Conservation (phyloP, 495 filamentous ascomycete species). For the Penicillium paxilli region DNA sequence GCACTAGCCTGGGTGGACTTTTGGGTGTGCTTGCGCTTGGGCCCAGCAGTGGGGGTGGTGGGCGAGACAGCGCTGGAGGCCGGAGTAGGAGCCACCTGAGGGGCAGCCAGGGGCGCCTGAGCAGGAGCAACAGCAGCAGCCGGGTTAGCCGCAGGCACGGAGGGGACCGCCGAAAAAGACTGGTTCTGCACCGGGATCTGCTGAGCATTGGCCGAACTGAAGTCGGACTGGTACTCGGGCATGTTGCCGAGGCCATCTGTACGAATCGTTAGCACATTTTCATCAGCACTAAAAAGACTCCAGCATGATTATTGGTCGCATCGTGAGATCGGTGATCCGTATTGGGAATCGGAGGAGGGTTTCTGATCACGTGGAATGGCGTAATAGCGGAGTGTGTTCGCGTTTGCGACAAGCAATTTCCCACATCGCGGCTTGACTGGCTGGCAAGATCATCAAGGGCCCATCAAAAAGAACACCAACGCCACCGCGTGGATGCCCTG, state of each 20-base stretch:
- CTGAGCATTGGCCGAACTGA: slow-evolving; percentile 28
- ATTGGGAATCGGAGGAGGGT: slow-evolving; percentile 1
- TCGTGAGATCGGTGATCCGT: slow-evolving; percentile 6
- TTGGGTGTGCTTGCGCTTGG: slow-evolving; percentile 44
- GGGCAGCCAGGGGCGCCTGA: slow-evolving; percentile 21
- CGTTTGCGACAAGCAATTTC: slow-evolving; percentile 25
- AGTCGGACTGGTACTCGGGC: slow-evolving; percentile 32
- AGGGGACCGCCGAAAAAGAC: slow-evolving; percentile 26
- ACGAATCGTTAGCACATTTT: slow-evolving; percentile 15
- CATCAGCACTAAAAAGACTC: not conserved
- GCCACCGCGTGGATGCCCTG: slow-evolving; percentile 20
- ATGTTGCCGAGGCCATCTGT: slow-evolving; percentile 40
- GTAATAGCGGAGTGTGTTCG: slow-evolving; percentile 32
- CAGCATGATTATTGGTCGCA: slow-evolving; percentile 10
- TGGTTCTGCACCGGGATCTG: slow-evolving; percentile 28
- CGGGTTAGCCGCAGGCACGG: slow-evolving; percentile 20
- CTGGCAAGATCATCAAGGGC: not conserved
- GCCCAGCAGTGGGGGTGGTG: slow-evolving; percentile 20
- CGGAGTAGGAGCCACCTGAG: slow-evolving; percentile 21
- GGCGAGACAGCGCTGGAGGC: slow-evolving; percentile 14
- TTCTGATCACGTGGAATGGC: slow-evolving; percentile 44
- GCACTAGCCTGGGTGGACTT: slow-evolving; percentile 34
- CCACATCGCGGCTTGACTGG: not conserved
- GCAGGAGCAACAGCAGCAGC: slow-evolving; percentile 23
- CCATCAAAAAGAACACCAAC: not conserved